phyloP scores from a whole-genome alignment of 441 rosid genomes.

The Viola pubescens region DNA sequence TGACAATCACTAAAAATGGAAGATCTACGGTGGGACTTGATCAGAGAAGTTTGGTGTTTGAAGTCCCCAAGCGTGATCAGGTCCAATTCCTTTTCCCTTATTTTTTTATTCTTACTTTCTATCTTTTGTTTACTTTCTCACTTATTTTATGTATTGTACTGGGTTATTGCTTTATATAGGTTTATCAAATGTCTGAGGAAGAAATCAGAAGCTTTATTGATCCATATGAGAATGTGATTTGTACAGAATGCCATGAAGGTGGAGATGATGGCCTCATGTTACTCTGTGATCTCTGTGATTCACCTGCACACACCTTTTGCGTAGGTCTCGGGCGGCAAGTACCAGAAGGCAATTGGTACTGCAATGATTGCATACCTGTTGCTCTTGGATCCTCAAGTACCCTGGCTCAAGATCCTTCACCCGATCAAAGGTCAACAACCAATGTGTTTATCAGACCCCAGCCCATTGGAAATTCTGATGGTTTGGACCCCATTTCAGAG shows the following conservation, averaged over 20 bases:
- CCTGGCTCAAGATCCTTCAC: conserved; percentile 39
- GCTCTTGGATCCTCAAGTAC: conserved; percentile 73
- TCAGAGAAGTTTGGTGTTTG: conserved; percentile 61
- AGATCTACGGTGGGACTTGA: conserved; percentile 64
- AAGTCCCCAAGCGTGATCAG: conserved; percentile 90
- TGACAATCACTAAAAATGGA: conserved; percentile 72
- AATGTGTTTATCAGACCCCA: conserved; percentile 39
- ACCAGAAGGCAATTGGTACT: conserved; percentile 99
- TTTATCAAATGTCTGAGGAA: conserved; percentile 96
- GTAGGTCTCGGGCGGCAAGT: conserved; percentile 94
- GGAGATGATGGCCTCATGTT: conserved; percentile 98
- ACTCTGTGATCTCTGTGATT: conserved; percentile 94
- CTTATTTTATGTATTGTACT: conserved; percentile 13
- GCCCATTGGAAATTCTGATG: conserved; percentile 35
- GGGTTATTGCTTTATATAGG: conserved; percentile 37
- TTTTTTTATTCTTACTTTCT: not conserved
- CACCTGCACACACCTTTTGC: conserved; percentile 95
- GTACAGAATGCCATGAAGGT: conserved; percentile 89
- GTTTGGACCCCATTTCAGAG: conserved; percentile 36
- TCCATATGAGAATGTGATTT: conserved; percentile 87
- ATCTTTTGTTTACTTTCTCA: conserved; percentile 9
- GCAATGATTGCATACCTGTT: conserved; percentile 85
- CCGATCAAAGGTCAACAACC: conserved; percentile 44
- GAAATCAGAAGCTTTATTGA: conserved; percentile 89
- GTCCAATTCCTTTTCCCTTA: conserved; percentile 27